Evolutionary conservation across 2,329 filamentous ascomycete genomes (phyloP), one percentile per base, ranked within the genome.

Genomic region (Didymella pomorum): DNA sequence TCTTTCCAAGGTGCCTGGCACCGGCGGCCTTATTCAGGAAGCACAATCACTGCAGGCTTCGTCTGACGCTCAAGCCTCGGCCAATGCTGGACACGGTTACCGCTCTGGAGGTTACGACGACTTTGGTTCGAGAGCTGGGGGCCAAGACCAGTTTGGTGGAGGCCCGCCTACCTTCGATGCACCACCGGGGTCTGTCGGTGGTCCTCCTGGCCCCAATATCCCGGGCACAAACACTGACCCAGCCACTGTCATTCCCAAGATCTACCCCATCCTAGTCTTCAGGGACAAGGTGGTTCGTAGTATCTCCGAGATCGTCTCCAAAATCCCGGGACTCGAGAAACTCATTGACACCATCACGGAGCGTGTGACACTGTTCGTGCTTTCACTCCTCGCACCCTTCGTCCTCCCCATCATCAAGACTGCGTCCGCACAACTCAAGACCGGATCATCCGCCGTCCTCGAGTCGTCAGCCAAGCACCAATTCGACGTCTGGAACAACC

Each of bases 271-370:
- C 60, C 84, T 99, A 0, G 86, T 91, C 60, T 99, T 98, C 82
- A 87, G 94, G 59, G 95, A 99, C 81, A 95, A 90, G 71, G 93
- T 99, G 53, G 93, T 97, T 49, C 92, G 92, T 67, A 86, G 89
- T 39, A 93, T 99, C 76, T 92, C 88, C 71, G 86, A 87, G 37
- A 89, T 93, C 51, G 92, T 98, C 65, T 88, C 93, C 69, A 97
- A 96, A 80, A 90, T 99, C 37, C 95, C 95, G 0, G 94, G 94
- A 0, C 83, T 99, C 4, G 92, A 97, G 78, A 81, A 89, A 61
- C 82, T 97, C n/a, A 87, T 98, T 21, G 94, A 98, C 64, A 94
- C 92, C 69, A 96, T 99, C 69, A 92, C 90, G 55, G 95, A 99
- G 79, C 94, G 91, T 1, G 82, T 99, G 39, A 97, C 94, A 0